phyloP scores from a whole-genome alignment of 208 protist species.

The Trypanosoma avium region DNA sequence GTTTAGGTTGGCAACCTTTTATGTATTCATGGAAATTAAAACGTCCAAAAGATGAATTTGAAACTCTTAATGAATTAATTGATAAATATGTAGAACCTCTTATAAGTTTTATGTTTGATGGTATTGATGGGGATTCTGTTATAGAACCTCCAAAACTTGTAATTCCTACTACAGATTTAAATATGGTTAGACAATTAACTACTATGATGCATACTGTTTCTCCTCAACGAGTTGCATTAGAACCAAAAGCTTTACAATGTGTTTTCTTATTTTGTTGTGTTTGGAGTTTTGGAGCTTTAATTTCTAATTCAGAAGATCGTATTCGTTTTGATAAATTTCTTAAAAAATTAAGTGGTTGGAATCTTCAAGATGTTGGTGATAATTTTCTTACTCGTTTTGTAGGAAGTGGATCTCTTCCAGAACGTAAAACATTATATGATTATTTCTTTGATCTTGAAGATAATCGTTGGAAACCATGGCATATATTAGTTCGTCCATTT shows the following conservation, averaged over 20 bases:
- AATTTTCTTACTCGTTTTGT: constrained; percentile 91
- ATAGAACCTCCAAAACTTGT: constrained; percentile 68
- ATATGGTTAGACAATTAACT: constrained; percentile 95
- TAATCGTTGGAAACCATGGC: constrained; percentile 96
- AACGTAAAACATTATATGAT: constrained; percentile 95
- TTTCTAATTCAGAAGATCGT: constrained; percentile 76
- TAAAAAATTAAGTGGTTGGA: constrained; percentile 93
- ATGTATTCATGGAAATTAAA: constrained; percentile 91
- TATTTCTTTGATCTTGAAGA: constrained; percentile 96
- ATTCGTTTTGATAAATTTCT: constrained; percentile 95
- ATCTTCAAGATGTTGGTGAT: constrained; percentile 90
- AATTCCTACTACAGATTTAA: constrained; percentile 89
- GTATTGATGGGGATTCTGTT: constrained; percentile 76
- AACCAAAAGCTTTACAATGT: constrained; percentile 92
- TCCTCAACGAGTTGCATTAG: constrained; percentile 62
- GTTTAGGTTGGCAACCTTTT: constrained; percentile 96
- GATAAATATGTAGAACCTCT: constrained; percentile 93
- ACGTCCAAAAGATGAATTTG: constrained; percentile 85
- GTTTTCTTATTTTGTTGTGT: constrained; percentile 95
- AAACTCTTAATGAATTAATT: constrained; percentile 89
- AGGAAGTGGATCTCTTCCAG: constrained; percentile 85
- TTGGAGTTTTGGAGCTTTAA: constrained; percentile 95
- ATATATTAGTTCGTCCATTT: constrained; percentile 91
- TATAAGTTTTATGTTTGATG: constrained; percentile 94
- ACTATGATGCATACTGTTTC: constrained; percentile 89